These are phyloP conservation scores for Verticillium albo-atrum DNA, from an alignment of 2,329 filamentous ascomycete genomes.

Conservation along the genomic window DNA sequence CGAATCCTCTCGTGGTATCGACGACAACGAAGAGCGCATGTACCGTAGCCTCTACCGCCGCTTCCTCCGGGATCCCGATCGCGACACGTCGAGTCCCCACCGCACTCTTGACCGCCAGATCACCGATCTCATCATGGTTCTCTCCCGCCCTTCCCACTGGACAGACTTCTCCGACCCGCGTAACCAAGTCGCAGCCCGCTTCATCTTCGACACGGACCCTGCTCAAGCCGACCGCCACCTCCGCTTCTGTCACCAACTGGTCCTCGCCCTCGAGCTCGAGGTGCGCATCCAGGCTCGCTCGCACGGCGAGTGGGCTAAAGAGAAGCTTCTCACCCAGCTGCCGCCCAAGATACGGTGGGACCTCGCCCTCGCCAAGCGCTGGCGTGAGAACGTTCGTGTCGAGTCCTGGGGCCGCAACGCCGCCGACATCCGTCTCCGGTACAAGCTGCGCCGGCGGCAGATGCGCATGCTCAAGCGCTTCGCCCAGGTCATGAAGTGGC, in stretches of 20 bases:
- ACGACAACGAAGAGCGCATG: conserved; percentile 53
- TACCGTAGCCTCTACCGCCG: conserved; percentile 63
- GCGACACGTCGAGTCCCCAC: conserved; percentile 52
- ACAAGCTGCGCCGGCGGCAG: conserved; percentile 62
- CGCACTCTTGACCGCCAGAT: conserved; percentile 67
- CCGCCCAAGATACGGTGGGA: conserved; percentile 70
- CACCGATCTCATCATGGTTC: conserved; percentile 63
- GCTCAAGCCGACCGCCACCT: conserved; percentile 54
- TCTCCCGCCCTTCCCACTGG: conserved; percentile 62
- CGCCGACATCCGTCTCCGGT: conserved; percentile 56
- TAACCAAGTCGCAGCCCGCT: conserved; percentile 71
- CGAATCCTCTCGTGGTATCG: conserved; percentile 41
- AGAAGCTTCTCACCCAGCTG: conserved; percentile 59
- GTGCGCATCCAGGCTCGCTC: conserved; percentile 60
- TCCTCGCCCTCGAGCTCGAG: conserved; percentile 68
- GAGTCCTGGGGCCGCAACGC: conserved; percentile 52
- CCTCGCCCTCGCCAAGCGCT: conserved; percentile 67
- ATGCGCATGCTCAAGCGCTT: conserved; percentile 66
- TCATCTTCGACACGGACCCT: conserved; percentile 59
- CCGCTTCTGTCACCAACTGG: conserved; percentile 71
- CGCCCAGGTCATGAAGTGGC: conserved; percentile 71
- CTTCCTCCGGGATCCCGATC: conserved; percentile 65
- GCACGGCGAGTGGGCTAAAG: conserved; percentile 59
- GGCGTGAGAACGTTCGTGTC: conserved; percentile 66
- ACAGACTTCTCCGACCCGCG: conserved; percentile 66